These are phyloP conservation scores for Aspergillus leporis DNA, from an alignment of 495 filamentous ascomycete species.

Conservation along the genomic window DNA sequence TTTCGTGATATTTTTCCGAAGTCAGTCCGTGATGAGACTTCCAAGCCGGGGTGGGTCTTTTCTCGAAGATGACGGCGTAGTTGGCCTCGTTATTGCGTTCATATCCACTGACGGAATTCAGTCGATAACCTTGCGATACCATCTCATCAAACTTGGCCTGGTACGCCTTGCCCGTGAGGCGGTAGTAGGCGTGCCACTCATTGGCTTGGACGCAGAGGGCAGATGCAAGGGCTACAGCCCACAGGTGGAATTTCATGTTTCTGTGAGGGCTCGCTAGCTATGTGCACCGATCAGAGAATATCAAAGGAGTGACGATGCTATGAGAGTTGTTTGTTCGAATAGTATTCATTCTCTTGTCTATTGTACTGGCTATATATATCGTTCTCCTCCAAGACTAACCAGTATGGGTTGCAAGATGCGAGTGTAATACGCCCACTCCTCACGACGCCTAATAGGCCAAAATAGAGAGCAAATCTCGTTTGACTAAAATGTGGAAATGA, in stretches of 20 bases:
- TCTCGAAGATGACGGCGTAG: slow-evolving; percentile 21
- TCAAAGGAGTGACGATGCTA: not conserved
- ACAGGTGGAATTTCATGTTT: slow-evolving; percentile 9
- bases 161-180: slow-evolving; percentile 17
- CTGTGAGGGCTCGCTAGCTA: not conserved
- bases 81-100: slow-evolving; percentile 13
- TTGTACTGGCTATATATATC: not conserved
- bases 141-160: slow-evolving; percentile 18
- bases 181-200: slow-evolving; percentile 18
- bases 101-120: slow-evolving; percentile 25
- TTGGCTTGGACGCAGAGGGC: slow-evolving; percentile 16
- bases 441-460: not conserved
- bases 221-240: slow-evolving; percentile 5
- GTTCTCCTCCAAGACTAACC: not conserved
- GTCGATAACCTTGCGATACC: slow-evolving; percentile 17
- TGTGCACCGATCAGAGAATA: not conserved
- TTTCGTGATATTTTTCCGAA: slow-evolving; percentile 19
- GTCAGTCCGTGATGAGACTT: slow-evolving; percentile 20
- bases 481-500: not conserved
- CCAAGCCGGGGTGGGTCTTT: slow-evolving; percentile 12
- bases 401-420: not conserved
- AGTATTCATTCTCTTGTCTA: no score
- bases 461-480: not conserved
- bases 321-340: not conserved
- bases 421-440: not conserved